A percentile compares a stretch with the other conserved stretches of the same genome.
These are phyloP conservation scores for Apiospora hydei DNA, from an alignment of 2,329 filamentous ascomycete genomes.

Conservation along the genomic window DNA sequence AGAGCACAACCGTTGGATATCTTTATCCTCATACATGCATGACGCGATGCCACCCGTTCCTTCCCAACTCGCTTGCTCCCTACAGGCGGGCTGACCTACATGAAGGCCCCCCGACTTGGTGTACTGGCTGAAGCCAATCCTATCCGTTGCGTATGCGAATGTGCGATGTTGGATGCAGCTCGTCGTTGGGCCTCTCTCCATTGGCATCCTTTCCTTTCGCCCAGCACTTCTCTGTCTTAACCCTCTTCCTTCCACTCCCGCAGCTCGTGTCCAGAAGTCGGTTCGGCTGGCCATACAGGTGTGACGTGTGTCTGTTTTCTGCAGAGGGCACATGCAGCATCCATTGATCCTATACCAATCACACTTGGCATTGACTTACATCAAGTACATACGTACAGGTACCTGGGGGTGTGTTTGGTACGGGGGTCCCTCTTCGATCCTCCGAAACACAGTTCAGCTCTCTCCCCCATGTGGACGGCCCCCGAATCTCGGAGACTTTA, in stretches of 20 bases:
- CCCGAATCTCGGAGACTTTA: conserved; percentile 14
- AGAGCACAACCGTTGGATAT: conserved; percentile 20
- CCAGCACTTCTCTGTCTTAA: neutral
- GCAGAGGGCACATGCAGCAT: conserved; percentile 18
- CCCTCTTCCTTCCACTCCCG: neutral
- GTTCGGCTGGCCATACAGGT: conserved; percentile 6
- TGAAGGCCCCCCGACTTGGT: neutral
- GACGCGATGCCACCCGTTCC: conserved; percentile 15
- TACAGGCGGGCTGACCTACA: neutral
- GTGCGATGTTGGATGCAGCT: neutral
- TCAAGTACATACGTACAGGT: neutral
- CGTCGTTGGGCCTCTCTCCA: neutral
- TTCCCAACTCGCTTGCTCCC: neutral
- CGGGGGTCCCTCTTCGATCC: neutral
- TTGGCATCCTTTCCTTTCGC: neutral
- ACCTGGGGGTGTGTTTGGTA: neutral
- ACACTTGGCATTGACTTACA: conserved; percentile 6
- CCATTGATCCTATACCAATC: conserved; percentile 1
- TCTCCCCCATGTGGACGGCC: conserved; percentile 4
- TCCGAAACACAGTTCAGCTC: conserved; percentile 18
- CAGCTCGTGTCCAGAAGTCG: conserved; percentile 17
- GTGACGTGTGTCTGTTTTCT: conserved; percentile 20
- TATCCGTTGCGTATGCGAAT: neutral
- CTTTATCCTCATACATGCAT: conserved; percentile 14
- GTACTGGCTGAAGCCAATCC: conserved; percentile 7